phyloP scores from a whole-genome alignment of 1,284 basidiomycete species.

The Sphaerobolus stellatus region DNA sequence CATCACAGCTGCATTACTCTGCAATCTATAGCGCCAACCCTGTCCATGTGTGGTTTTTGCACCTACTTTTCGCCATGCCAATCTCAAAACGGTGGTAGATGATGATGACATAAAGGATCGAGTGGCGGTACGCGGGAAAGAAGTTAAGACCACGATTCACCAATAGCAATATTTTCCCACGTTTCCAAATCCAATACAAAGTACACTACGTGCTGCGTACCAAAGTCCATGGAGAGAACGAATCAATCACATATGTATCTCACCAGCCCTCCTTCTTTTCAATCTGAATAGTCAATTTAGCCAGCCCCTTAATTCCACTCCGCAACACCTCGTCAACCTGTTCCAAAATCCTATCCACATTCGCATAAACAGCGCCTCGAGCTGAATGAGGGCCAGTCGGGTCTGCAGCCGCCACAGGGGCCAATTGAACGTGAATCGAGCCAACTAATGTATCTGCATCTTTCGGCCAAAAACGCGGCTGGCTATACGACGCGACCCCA shows the following conservation, averaged over 20 bases:
- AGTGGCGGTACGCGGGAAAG: too few relatives aligned
- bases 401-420: constrained; percentile 55
- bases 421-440: constrained; percentile 85
- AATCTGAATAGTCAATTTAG: constrained; percentile 86
- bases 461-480: constrained; percentile 94
- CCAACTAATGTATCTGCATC: constrained; percentile 85
- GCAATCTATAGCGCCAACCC: too few relatives aligned
- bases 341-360: constrained; percentile 69
- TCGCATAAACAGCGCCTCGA: constrained; percentile 51
- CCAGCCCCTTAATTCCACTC: constrained; percentile 71
- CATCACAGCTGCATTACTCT: too few relatives aligned
- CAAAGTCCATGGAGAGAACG: too few relatives aligned
- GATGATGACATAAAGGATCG: too few relatives aligned
- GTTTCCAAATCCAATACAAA: too few relatives aligned
- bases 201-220: too few relatives aligned
- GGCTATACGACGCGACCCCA: constrained; percentile 79
- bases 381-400: constrained; percentile 51
- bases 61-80: too few relatives aligned
- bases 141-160: too few relatives aligned
- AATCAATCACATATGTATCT: background rate
- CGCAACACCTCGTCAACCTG: constrained; percentile 73
- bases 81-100: too few relatives aligned
- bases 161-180: too few relatives aligned
- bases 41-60: too few relatives aligned
- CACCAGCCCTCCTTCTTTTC: constrained; percentile 32